A percentile compares a stretch with the other conserved stretches of the same genome.
Conservation (phyloP, 208 protist species). For the Jaenimonas drosophilae region DNA sequence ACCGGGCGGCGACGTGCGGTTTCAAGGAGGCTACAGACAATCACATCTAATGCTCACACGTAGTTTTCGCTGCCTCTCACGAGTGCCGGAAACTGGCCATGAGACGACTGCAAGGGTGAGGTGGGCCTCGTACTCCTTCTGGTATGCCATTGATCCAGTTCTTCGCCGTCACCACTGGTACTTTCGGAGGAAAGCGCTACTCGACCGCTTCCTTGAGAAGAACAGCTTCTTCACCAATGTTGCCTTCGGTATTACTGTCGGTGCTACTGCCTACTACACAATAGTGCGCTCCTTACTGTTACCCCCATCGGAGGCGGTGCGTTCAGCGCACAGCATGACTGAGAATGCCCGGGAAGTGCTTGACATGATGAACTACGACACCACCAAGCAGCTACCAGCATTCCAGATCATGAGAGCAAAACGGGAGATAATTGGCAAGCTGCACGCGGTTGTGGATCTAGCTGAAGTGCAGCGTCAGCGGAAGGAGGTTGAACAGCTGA, state of each 20-base stretch:
- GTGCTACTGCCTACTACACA: constrained; percentile 52
- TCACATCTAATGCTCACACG: constrained; percentile 2
- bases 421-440: constrained; percentile 56
- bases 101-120: constrained; percentile 35
- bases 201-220: constrained; percentile 65
- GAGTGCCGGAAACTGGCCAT: constrained; percentile 31
- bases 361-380: constrained; percentile 39
- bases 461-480: constrained; percentile 54
- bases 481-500: constrained; percentile 44
- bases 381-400: constrained; percentile 56
- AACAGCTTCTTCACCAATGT: constrained; percentile 51
- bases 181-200: constrained; percentile 53
- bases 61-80: constrained; percentile 8
- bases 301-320: constrained; percentile 13
- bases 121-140: constrained; percentile 77
- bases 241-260: constrained; percentile 43
- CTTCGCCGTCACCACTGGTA: constrained; percentile 60
- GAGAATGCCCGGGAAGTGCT: constrained; percentile 57
- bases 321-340: constrained; percentile 35
- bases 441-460: constrained; percentile 52
- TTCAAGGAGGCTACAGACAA: neutral
- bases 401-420: constrained; percentile 67
- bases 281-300: constrained; percentile 21
- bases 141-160: constrained; percentile 60
- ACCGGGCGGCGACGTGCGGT: too few relatives aligned